These are phyloP conservation scores for Exophiala alcalophila DNA, from an alignment of 2,329 filamentous ascomycete genomes.

Conservation along the genomic window DNA sequence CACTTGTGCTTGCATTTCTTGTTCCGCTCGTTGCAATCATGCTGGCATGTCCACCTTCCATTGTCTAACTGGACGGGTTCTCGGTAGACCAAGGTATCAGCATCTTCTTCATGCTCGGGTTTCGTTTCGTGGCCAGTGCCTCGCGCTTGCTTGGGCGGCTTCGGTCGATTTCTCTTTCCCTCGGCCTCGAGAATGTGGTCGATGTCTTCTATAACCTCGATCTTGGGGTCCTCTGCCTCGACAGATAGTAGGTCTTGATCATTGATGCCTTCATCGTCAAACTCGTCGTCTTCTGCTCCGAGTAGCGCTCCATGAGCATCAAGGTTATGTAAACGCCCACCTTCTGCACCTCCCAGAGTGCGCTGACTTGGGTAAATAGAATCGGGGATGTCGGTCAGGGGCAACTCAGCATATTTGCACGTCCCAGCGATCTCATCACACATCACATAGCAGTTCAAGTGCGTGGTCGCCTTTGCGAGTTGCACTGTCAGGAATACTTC, in stretches of 20 bases:
- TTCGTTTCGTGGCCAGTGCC: background rate
- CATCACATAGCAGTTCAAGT: constrained; percentile 67
- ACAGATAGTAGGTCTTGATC: constrained; percentile 52
- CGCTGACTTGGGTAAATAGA: constrained; percentile 42
- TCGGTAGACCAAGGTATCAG: constrained; percentile 13
- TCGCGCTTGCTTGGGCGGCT: constrained; percentile 27
- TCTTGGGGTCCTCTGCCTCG: constrained; percentile 47
- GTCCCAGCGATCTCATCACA: constrained; percentile 80
- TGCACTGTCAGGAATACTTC: constrained; percentile 60
- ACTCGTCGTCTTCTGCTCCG: constrained; percentile 43
- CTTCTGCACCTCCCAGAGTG: constrained; percentile 21
- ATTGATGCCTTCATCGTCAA: constrained; percentile 52
- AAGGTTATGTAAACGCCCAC: constrained; percentile 15
- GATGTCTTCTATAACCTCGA: constrained; percentile 50
- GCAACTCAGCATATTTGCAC: constrained; percentile 51
- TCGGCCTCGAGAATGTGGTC: constrained; percentile 20
- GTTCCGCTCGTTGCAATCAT: constrained; percentile 62
- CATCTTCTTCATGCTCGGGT: constrained; percentile 7
- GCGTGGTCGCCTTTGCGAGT: constrained; percentile 53
- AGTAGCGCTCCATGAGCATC: constrained; percentile 11
- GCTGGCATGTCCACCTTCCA: constrained; percentile 72
- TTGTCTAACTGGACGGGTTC: constrained; percentile 59
- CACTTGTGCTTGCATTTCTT: constrained; percentile 67
- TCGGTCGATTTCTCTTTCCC: constrained; percentile 15
- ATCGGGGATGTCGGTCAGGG: constrained; percentile 46